Base-by-base conservation (phyloP, 306 rosid species). In the Begonia masoniana region DNA sequence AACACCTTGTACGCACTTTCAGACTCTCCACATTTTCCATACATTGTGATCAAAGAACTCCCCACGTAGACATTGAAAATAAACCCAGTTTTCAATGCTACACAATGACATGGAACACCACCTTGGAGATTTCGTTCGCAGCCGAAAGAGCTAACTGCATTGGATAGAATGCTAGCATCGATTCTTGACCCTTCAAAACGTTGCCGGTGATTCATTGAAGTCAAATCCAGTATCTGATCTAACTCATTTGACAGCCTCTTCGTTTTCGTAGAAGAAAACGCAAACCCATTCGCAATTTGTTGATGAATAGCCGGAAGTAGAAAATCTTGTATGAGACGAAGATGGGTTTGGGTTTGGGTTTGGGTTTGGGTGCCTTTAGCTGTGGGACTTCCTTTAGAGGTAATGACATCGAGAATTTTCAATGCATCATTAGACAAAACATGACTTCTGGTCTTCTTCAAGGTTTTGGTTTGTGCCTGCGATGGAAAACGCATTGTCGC, bases 91-190 rank as follows among this genome's bases (percentile, higher is more conserved):
- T 56, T 61, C 31, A 85, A 43, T 14, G 80, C 94, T 2, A 73
- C 58, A 58, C 87, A 89, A 59, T 89, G 97, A 68, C 80, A 75
- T 12, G 67, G 94, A 78, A 76, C 53, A 6, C 94, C 94, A 10
- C 81, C 83, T 9, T 23, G 55, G 19, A 74, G 62, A 48, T 89
- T 67, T 47, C 78, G 77, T 15, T 47, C 55, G 13, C 72, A 78
- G 47, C 77, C 78, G 70, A 89, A 76, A 10, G 56, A 72, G 43
- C 87, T 78, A 68, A 80, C 49, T 47, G 64, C 77, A 31, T 54
- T 69, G 12, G 94, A 89, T 65, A 89, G 67, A 41, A 72, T 66
- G 16, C 59, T 59, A 9, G 76, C 84, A 43, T 77, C 81, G 46
- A 75, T 52, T 21, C 53, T 60, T 11, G 52, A 46, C 21, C 64